These are phyloP conservation scores for Camellia lanceoleosa DNA, from an alignment of 148 eudicot genomes.

Conservation along the genomic window DNA sequence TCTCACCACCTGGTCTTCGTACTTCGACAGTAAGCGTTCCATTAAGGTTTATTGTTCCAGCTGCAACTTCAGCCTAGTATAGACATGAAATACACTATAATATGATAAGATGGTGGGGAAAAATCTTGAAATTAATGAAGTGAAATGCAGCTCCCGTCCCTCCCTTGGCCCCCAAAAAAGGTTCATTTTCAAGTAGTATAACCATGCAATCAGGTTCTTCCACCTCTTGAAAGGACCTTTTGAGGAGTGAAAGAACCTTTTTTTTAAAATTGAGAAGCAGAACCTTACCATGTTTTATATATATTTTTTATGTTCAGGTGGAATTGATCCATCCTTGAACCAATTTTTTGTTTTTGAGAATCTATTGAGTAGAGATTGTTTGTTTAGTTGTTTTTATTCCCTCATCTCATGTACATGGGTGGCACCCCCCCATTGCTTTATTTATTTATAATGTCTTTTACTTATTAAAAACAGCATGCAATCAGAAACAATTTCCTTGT, in stretches of 20 bases:
- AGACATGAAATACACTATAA: constrained; percentile 9
- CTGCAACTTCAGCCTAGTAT: constrained; percentile 80
- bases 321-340: too few relatives aligned
- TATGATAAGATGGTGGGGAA: not conserved
- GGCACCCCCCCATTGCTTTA: too few relatives aligned
- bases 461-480: not conserved
- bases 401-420: too few relatives aligned
- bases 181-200: not conserved
- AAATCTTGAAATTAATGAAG: not conserved
- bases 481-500: constrained; percentile 4
- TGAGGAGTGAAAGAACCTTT: too few relatives aligned
- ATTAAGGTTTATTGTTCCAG: constrained; percentile 93
- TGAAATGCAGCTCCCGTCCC: not conserved
- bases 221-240: too few relatives aligned
- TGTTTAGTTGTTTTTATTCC: too few relatives aligned
- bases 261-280: too few relatives aligned
- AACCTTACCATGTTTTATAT: too few relatives aligned
- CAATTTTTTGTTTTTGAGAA: too few relatives aligned
- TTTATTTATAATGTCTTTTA: too few relatives aligned
- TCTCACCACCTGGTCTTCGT: constrained; percentile 88
- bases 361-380: too few relatives aligned
- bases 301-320: too few relatives aligned
- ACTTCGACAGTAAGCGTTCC: constrained; percentile 93
- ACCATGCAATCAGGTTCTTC: not conserved
- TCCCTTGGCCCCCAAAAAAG: not conserved